Percentiles rank a stretch among this genome's conserved stretches.
Evolutionary conservation across 257 asterid species (phyloP).

Genomic region (Primulina huaijiensis): DNA sequence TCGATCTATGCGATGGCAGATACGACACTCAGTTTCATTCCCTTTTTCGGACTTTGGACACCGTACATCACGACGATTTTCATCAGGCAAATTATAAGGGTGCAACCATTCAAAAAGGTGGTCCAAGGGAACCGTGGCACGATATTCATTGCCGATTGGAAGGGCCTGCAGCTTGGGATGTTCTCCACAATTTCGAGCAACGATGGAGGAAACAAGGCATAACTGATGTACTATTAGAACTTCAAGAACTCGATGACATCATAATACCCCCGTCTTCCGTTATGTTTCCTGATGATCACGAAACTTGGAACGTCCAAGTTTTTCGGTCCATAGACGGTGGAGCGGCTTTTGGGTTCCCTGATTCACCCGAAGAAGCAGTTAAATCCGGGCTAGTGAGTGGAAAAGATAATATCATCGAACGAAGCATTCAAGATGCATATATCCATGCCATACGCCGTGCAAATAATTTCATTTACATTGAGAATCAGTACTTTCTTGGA

Average conservation of each 20-base stretch:
- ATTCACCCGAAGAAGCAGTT: slow-evolving; percentile 59
- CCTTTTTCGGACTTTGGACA: slow-evolving; percentile 53
- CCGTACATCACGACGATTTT: slow-evolving; percentile 58
- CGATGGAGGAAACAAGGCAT: slow-evolving; percentile 68
- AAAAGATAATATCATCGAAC: slow-evolving; percentile 62
- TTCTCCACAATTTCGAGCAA: slow-evolving; percentile 66
- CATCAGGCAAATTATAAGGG: slow-evolving; percentile 56
- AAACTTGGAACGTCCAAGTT: slow-evolving; percentile 72
- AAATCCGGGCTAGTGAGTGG: slow-evolving; percentile 63
- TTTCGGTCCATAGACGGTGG: slow-evolving; percentile 83
- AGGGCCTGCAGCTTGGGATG: slow-evolving; percentile 76
- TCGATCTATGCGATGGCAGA: slow-evolving; percentile 72
- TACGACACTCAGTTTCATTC: slow-evolving; percentile 67
- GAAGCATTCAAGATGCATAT: slow-evolving; percentile 74
- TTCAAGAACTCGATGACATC: slow-evolving; percentile 39
- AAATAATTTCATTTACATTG: slow-evolving; percentile 55
- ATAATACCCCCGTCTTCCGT: slow-evolving; percentile 58
- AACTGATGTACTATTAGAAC: slow-evolving; percentile 37
- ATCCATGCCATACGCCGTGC: slow-evolving; percentile 72
- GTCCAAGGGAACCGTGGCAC: slow-evolving; percentile 85
- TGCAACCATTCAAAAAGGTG: slow-evolving; percentile 48
- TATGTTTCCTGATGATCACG: slow-evolving; percentile 47
- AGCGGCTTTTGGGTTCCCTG: slow-evolving; percentile 73
- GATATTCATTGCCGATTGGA: slow-evolving; percentile 61
- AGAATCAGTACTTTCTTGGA: slow-evolving; percentile 73